Evolutionary conservation across 768 basidiomycete genomes (phyloP).

Genomic region (Terana coerulea): DNA sequence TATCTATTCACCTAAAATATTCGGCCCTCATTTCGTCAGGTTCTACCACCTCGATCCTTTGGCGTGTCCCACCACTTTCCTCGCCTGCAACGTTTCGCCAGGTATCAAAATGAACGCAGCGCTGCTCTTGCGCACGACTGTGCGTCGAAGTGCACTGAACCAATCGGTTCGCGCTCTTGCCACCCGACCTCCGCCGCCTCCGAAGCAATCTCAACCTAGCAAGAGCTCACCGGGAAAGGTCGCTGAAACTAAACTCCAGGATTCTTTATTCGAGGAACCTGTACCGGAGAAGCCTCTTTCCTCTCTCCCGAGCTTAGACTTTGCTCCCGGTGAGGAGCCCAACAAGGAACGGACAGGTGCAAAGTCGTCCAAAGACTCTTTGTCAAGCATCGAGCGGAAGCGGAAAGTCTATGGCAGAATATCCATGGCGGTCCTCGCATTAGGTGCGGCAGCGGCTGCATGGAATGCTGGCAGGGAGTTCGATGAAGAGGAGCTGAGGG

Average conservation of each 20-base stretch:
- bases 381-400: slow-evolving; percentile 75
- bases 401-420: slow-evolving; percentile 55
- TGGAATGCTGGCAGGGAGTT: slow-evolving; percentile 77
- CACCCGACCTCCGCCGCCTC: background rate
- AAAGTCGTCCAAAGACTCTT: slow-evolving; percentile 69
- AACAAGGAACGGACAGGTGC: slow-evolving; percentile 64
- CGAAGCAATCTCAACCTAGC: background rate
- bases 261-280: background rate
- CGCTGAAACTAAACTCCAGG: background rate
- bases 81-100: background rate
- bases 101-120: slow-evolving; percentile 7
- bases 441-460: slow-evolving; percentile 54
- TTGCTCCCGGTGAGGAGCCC: slow-evolving; percentile 48
- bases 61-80: background rate
- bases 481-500: slow-evolving; percentile 66
- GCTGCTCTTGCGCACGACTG: slow-evolving; percentile 2
- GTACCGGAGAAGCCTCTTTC: slow-evolving; percentile 2
- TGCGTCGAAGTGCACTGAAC: background rate
- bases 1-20: too few relatives aligned
- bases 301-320: slow-evolving; percentile 55
- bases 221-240: background rate
- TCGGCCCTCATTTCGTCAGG: too few relatives aligned
- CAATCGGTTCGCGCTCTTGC: slow-evolving; percentile 1
- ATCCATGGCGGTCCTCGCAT: slow-evolving; percentile 47
- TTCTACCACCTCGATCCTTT: too few relatives aligned